Evolutionary conservation across 768 basidiomycete genomes (phyloP).

Genomic region (Termitomyces titanicus): DNA sequence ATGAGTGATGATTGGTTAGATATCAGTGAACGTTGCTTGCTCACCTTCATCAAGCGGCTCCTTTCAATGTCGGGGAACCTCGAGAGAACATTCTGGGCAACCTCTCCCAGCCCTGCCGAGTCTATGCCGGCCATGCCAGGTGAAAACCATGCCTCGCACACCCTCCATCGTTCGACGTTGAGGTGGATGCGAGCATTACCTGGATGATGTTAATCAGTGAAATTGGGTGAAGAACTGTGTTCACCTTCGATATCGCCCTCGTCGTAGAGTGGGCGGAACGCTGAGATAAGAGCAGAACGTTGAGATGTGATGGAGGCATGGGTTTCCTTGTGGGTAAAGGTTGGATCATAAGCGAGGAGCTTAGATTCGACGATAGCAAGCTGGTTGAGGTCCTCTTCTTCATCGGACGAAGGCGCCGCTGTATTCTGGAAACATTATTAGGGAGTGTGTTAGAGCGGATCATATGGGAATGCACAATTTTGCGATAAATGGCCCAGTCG

Average conservation of each 20-base stretch:
- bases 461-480: slow-evolving; percentile 63
- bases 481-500: slow-evolving; percentile 97
- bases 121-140: slow-evolving; percentile 95
- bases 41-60: slow-evolving; percentile 70
- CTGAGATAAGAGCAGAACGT: slow-evolving; percentile 80
- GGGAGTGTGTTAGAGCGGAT: neutral
- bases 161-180: slow-evolving; percentile 86
- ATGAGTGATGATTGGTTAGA: neutral
- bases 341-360: slow-evolving; percentile 79
- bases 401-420: slow-evolving; percentile 71
- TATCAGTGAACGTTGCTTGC: neutral
- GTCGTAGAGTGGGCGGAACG: slow-evolving; percentile 78
- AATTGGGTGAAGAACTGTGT: neutral
- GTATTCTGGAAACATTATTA: slow-evolving; percentile 48
- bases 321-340: slow-evolving; percentile 79
- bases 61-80: slow-evolving; percentile 69
- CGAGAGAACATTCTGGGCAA: slow-evolving; percentile 78
- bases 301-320: slow-evolving; percentile 73
- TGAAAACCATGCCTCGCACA: slow-evolving; percentile 89
- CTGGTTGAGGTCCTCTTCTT: slow-evolving; percentile 83
- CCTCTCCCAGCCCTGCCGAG: slow-evolving; percentile 91
- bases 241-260: slow-evolving; percentile 69
- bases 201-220: slow-evolving; percentile 9
- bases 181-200: slow-evolving; percentile 80
- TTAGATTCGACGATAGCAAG: slow-evolving; percentile 76